These are phyloP conservation scores for Oryza nivara DNA, from an alignment of 176 grass and related monocot genomes.

Conservation along the genomic window DNA sequence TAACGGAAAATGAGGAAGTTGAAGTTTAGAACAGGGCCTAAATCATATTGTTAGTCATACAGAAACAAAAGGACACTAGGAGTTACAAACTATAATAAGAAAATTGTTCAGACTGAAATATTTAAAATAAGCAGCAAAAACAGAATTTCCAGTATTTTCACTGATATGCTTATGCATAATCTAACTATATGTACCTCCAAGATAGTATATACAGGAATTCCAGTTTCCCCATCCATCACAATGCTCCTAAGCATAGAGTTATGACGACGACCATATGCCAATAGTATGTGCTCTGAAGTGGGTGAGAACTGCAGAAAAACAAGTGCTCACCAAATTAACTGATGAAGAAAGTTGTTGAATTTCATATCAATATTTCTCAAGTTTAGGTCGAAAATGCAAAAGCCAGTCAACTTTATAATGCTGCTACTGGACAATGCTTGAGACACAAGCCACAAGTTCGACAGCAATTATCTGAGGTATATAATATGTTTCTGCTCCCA, in stretches of 20 bases:
- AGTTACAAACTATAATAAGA: slow-evolving; percentile 5
- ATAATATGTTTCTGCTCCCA: neutral
- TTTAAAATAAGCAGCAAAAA: slow-evolving; percentile 32
- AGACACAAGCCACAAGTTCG: neutral
- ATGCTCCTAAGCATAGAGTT: slow-evolving; percentile 84
- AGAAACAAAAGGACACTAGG: neutral
- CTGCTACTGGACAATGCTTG: neutral
- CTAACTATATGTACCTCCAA: slow-evolving; percentile 73
- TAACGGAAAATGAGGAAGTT: too few relatives aligned
- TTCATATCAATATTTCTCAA: neutral
- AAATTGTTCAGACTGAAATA: slow-evolving; percentile 5
- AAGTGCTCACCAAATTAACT: slow-evolving; percentile 31
- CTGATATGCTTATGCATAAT: slow-evolving; percentile 14
- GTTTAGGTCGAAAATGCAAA: neutral
- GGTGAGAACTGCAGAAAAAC: slow-evolving; percentile 85
- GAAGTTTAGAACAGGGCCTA: too few relatives aligned
- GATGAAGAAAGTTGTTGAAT: slow-evolving; percentile 31
- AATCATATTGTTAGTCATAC: neutral
- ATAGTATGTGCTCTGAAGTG: slow-evolving; percentile 90
- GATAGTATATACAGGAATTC: slow-evolving; percentile 93
- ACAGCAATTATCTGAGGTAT: neutral
- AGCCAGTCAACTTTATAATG: neutral
- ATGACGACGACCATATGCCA: slow-evolving; percentile 98
- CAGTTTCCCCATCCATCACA: slow-evolving; percentile 87
- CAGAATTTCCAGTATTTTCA: slow-evolving; percentile 19